Conservation (phyloP, 1,284 basidiomycete genomes). For the Malassezia restricta region DNA sequence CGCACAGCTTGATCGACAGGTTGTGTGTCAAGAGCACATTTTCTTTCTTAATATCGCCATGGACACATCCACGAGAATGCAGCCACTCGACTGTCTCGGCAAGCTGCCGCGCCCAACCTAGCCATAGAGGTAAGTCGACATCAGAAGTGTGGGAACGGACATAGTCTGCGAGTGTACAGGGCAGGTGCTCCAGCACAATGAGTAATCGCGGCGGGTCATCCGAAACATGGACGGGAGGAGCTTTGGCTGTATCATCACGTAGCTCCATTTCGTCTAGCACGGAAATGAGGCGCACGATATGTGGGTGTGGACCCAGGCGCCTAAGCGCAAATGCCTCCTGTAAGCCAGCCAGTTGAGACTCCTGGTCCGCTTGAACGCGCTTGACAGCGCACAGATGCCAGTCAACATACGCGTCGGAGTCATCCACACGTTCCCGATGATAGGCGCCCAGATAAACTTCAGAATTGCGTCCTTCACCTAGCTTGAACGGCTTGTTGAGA, state of each 20-base stretch:
- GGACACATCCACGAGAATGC: constrained; percentile 34
- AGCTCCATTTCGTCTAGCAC: constrained; percentile 38
- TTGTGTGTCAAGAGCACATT: constrained; percentile 38
- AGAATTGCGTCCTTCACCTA: constrained; percentile 40
- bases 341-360: constrained; percentile 35
- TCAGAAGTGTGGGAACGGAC: constrained; percentile 17
- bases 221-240: not conserved
- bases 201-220: constrained; percentile 32
- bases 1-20: constrained; percentile 36
- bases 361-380: constrained; percentile 37
- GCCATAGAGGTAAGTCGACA: constrained; percentile 31
- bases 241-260: not conserved
- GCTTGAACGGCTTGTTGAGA: constrained; percentile 27
- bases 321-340: constrained; percentile 43
- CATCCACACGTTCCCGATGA: constrained; percentile 8
- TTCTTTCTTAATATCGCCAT: constrained; percentile 43
- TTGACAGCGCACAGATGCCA: constrained; percentile 44
- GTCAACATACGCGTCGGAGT: not conserved
- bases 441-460: constrained; percentile 35
- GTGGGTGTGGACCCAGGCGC: constrained; percentile 33
- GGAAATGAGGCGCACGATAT: constrained; percentile 35
- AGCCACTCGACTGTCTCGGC: constrained; percentile 28
- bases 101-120: constrained; percentile 33
- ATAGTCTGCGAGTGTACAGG: constrained; percentile 27
- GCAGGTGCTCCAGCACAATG: constrained; percentile 40